Base-by-base conservation (phyloP, 371 early-diverging fungal species). In the Syncephalis plumigaleata region DNA sequence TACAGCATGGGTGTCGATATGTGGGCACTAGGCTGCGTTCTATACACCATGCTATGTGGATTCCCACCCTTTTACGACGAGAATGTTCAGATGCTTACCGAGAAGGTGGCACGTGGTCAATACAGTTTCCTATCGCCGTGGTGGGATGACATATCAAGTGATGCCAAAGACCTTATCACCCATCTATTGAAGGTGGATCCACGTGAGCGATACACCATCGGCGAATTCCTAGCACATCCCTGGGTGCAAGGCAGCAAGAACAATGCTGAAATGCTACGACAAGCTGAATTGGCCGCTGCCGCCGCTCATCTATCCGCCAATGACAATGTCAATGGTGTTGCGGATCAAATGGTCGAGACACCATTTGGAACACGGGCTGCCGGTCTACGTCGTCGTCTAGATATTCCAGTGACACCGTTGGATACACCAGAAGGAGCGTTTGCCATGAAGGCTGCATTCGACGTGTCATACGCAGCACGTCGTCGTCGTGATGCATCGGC, bases 1-100 rank as follows among this genome's bases (percentile, higher is more conserved):
- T 85, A 87, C 56, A 78, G 79, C 43, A 83, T 80, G 59, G 71
- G 79, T 15, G 91, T 90, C 9, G 92, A 92, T 59, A 79, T 88
- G 77, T 92, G 93, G 93, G 85, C 90, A 15, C 70, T 90, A 40
- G 93, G 93, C 31, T 90, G 89, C 57, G 86, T 92, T 40, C 69
- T 90, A 3, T 92, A 90, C 52, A 85, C 87, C 1, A 59, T 90
- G 57, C 66, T 91, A 11, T 84, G 86, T 49, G 93, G 91, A 0
- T 87, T 83, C 57, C 91, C 89, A 43, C 91, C 93, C 8, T 90
- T 90, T 56, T 85, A 83, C 54, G 87, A 84, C 50, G 84, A 84
- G 49, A 79, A 79, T 49, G 77, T 80, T 45, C 68, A 71, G 50
- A 68, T 68, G 2, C 58, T 87, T 53, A 82, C 82, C 1, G 73